A percentile compares a stretch with the other conserved stretches of the same genome.
Conservation (phyloP, 345 rosid genomes). For the Camelina hispida region DNA sequence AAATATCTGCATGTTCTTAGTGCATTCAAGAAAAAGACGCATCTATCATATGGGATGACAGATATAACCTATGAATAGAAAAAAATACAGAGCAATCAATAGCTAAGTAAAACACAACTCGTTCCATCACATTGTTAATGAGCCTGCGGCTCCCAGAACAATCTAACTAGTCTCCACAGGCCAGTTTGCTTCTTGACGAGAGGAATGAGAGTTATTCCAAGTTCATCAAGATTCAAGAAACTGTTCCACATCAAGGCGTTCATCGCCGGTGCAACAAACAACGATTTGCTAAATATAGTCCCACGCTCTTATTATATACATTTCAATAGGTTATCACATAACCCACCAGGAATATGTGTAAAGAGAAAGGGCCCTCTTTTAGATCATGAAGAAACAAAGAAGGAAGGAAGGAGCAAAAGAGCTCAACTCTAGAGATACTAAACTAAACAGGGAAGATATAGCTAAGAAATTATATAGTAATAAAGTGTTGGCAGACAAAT, state of each 20-base stretch:
- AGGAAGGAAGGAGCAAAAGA: background rate
- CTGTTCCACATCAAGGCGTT: too few species aligned
- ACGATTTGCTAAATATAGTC: conserved; percentile 67
- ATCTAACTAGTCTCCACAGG: conserved; percentile 45
- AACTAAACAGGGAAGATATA: background rate
- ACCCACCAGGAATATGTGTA: conserved; percentile 88
- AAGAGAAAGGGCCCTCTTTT: background rate
- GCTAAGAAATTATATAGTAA: too few species aligned
- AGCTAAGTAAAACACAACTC: background rate
- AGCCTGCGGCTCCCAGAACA: conserved; percentile 66
- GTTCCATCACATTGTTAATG: conserved; percentile 35
- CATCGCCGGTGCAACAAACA: conserved; percentile 33
- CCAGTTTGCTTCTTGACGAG: conserved; percentile 67
- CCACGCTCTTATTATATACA: conserved; percentile 85
- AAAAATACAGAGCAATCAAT: background rate
- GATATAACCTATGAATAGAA: background rate
- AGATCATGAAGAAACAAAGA: conserved; percentile 33
- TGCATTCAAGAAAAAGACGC: background rate
- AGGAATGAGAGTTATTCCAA: conserved; percentile 36
- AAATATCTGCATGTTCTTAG: background rate
- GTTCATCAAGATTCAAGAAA: too few species aligned
- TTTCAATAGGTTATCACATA: conserved; percentile 86
- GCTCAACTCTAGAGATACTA: background rate
- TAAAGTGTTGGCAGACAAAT: too few species aligned
- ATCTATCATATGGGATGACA: background rate